Base-by-base conservation (phyloP, 2,329 filamentous ascomycete species). In the Botrytis galanthina region DNA sequence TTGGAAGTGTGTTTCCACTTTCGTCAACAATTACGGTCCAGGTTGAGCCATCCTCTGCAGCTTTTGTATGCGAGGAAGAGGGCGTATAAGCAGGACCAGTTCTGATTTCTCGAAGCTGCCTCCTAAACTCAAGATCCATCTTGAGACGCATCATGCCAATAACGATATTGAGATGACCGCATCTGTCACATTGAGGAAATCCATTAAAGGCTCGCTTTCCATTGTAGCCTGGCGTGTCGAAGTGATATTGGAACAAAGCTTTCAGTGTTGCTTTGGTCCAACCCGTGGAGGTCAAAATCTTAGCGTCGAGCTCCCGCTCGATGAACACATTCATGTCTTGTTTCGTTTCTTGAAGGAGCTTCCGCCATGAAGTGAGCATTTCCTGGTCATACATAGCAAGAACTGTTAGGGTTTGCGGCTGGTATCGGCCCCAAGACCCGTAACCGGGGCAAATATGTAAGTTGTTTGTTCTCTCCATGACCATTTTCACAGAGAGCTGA, bases 311-410 rank as follows among this genome's bases (percentile, higher is more conserved):
- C n/a, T 57, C 70, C 44, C 46, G 70, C 32, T 71, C 35, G 20
- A 71, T 57, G 22, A 71, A 71, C 4, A 2, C 26, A 64, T 57
- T 35, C 14, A 64, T 71, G 6, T 71, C 46, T 64, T 66, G 44
- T 26, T 63, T 26, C 4, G n/a, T n/a, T 42, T 54, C 70, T 18
- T 42, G 59, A 37, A 71, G 35, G 12, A 71, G 59, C 20, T 2
- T 44, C 22, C 35, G 59, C 70, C 70, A 71, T 54, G 10, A 10
- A 42, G 57, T 35, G 14, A 57, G 64, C 42, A 63, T 42, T 4
- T 64, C 60, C 8, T 48, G 42, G 46, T 71, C 70, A 20, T 63
- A 51, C 44, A 71, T 71, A 5, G 59, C 70, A 39, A 71, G 59
- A 71, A 10, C 12, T 29, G 46, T 71, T 12, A n/a, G 60, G 4